Evolutionary conservation across 31 red algal genomes (phyloP), one percentile per base, ranked within the genome.

Genomic region (Porphyra umbilicalis): DNA sequence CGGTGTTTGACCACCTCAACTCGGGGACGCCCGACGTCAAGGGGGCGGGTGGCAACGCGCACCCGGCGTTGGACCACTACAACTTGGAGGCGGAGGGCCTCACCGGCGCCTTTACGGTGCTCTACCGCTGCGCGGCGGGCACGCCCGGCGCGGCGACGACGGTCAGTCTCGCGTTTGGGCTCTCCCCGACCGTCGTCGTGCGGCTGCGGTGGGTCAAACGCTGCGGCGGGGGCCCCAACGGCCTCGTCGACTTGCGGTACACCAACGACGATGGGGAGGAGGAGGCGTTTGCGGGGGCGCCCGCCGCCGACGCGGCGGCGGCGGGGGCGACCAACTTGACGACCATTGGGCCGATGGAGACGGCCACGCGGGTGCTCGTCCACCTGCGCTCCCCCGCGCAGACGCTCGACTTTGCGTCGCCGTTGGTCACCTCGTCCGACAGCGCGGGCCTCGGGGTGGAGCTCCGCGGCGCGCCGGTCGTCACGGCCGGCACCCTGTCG

Each of bases 61-160:
- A 76, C 18, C 92, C 92, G 30, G 34, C 57, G 14, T 1, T 94
- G 15, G 39, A 82, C 34, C 39, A 86, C 36, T 84, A 81, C 77
- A 80, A 83, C 30, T 77, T 84, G 35, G 76, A 88, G 42, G 46
- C 80, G 10, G 84, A 89, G 36, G 82, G 75, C 14, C 87, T 87
- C 16, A 78, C 76, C 39, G 92, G 92, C 10, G 80, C 83, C 13
- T 94, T 94, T 57, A 83, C 83, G 6, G 46, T 94, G n/a, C 32
- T 89, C 33, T 94, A 94, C 79, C 76, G 76, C 11, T 94, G 92
- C 36, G 36, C 78, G 1, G 20, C 81, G 6, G 92, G 80, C 30
- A 83, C 81, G 39, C 36, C 79, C 5, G 87, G 82, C 29, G 75
- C 83, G 46, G 79, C 76, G 35, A 75, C 71, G 25, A 78, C 89